These are phyloP conservation scores for Ceratobasidium sp. DNA, from an alignment of 1,284 basidiomycete genomes.

Conservation along the genomic window DNA sequence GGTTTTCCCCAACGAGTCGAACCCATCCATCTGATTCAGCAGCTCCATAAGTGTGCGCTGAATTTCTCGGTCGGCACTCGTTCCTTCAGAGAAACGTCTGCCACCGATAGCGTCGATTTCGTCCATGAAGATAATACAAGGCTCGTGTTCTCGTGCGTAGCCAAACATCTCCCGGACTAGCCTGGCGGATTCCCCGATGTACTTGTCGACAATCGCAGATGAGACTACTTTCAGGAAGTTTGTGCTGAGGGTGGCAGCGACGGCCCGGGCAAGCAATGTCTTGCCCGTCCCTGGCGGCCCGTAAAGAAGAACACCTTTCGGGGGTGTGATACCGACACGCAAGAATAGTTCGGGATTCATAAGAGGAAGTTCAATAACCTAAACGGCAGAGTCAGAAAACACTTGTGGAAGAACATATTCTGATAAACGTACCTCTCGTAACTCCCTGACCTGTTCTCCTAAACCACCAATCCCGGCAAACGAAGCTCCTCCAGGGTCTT, in stretches of 20 bases:
- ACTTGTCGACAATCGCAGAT: conserved; percentile 99
- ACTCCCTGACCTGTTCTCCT: conserved; percentile 94
- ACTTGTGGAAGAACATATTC: background rate
- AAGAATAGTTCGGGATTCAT: conserved; percentile 95
- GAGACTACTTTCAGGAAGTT: conserved; percentile 99
- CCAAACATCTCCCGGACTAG: conserved; percentile 99
- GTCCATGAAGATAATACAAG: conserved; percentile 99
- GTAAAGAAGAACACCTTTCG: conserved; percentile 93
- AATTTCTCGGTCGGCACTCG: conserved; percentile 97
- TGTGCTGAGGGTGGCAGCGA: conserved; percentile 94
- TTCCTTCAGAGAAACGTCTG: conserved; percentile 96
- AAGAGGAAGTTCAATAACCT: conserved; percentile 96
- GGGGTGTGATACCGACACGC: conserved; percentile 95
- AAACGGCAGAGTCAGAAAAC: conserved; percentile 5
- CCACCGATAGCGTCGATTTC: conserved; percentile 99
- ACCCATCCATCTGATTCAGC: conserved; percentile 99
- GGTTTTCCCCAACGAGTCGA: conserved; percentile 94
- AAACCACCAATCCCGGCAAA: conserved; percentile 98
- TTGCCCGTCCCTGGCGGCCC: conserved; percentile 97
- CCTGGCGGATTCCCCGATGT: conserved; percentile 97
- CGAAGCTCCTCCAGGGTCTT: conserved; percentile 94
- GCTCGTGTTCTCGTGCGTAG: conserved; percentile 96
- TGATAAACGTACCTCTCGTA: conserved; percentile 82
- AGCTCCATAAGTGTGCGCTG: conserved; percentile 99
- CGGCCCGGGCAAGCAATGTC: conserved; percentile 93